These are phyloP conservation scores for Amylocystis lapponica DNA, from an alignment of 768 basidiomycete genomes.

Conservation along the genomic window DNA sequence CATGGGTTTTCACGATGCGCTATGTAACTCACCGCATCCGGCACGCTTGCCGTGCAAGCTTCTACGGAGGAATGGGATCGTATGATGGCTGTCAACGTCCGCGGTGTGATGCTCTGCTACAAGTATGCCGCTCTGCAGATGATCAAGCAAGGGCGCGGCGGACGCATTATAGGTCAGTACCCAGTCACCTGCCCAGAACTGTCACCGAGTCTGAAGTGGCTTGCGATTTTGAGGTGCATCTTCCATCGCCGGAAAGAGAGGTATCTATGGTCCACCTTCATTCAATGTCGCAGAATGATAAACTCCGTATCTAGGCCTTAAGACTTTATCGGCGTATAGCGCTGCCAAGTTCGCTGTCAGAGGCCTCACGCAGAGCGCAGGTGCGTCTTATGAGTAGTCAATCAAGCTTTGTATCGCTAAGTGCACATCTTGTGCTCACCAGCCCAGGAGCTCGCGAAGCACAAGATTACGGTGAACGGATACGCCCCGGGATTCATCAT, in stretches of 20 bases:
- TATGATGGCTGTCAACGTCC: slow-evolving; percentile 25
- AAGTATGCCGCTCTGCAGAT: slow-evolving; percentile 35
- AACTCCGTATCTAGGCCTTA: not conserved
- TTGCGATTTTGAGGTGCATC: slow-evolving; percentile 8
- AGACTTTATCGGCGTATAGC: slow-evolving; percentile 10
- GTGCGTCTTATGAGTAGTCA: slow-evolving; percentile 10
- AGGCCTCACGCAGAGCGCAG: slow-evolving; percentile 21
- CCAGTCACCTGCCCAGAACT: not conserved
- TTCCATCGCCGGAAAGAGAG: slow-evolving; percentile 11
- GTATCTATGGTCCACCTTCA: not conserved
- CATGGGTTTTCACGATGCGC: not conserved
- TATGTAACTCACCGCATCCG: slow-evolving; percentile 14
- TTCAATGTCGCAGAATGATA: not conserved
- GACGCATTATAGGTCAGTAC: slow-evolving; percentile 31
- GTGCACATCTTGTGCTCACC: not conserved
- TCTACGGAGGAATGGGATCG: slow-evolving; percentile 18
- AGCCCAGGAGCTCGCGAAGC: slow-evolving; percentile 18
- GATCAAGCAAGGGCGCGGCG: slow-evolving; percentile 35
- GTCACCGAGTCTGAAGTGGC: not conserved
- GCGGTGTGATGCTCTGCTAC: slow-evolving; percentile 32
- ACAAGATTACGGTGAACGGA: slow-evolving; percentile 22
- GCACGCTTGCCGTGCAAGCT: slow-evolving; percentile 13
- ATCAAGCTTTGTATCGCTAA: not conserved
- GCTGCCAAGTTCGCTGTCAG: slow-evolving; percentile 22
- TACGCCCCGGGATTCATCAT: slow-evolving; percentile 22